Base-by-base conservation (phyloP, 2,329 filamentous ascomycete genomes). In the Seiridium cupressi region DNA sequence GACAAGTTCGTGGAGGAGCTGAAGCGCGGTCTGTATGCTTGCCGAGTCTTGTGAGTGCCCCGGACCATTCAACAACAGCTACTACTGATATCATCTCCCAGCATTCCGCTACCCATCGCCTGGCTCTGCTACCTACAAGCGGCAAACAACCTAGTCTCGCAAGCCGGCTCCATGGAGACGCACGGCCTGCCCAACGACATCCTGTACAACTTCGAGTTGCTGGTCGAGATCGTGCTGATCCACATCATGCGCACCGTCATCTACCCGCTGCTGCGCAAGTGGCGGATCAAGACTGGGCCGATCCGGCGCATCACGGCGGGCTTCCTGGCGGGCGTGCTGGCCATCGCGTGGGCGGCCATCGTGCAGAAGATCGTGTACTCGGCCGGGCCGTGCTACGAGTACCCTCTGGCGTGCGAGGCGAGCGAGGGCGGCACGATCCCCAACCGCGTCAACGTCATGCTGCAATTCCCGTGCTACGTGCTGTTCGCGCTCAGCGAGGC, bases 51-150 rank as follows among this genome's bases (percentile, higher is more conserved):
- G 55, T 57, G 32, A 48, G 55, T 36, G 6, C 46, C 26, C 26
- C n/a, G 2, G n/a, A 11, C 26, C 46, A 69, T 87, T 67, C 70
- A 63, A 69, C 73, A 63, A 62, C 38, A 42, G 7, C 13, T 13
- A 42, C 38, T 42, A 42, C 7, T 42, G 38, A 13, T 13, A 42
- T 2, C 7, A 34, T 59, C n/a, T 44, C 62, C n/a, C 60, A 34
- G 34, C 26, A 34, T 53, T 6, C 49, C 46, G 18, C 46, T 85
- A 64, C 86, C 87, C 40, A 79, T 88, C 66, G 89, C 85, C 77
- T 90, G 86, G 85, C 79, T 90, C 34, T 83, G 85, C 63, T 90
- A 90, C 74, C 82, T 82, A 55, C 89, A 91, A 68, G 86, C 90
- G 74, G 84, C 84, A 57, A 84, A 79, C 72, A 90, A 89, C 76